Evolutionary conservation across 805 yeast genomes (phyloP), one percentile per base, ranked within the genome.

Genomic region (Wickerhamomyces alni): DNA sequence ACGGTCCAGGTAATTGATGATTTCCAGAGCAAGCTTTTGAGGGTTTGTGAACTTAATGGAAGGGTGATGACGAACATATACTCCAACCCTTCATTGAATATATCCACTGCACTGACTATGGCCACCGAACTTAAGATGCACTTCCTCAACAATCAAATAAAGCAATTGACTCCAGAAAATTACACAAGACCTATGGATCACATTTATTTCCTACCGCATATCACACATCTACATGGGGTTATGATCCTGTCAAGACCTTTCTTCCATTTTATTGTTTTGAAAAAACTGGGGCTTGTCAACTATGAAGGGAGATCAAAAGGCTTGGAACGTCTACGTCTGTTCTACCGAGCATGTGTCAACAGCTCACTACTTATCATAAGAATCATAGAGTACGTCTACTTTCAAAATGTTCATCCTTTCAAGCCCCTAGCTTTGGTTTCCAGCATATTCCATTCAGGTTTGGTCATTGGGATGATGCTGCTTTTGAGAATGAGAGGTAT

Each of bases 191-290:
- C 44, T 9, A 43, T 49, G 8, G 52, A 51, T 22, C 50, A 51
- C 35, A 43, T 42, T 33, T 39, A 35, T 17, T 46, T 65, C 22
- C 40, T 64, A 8, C 53, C 65, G 3, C 69, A 69, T 47, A 50
- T 66, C 5, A 52, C 58, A 11, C 63, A 67, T 31, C 48, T 68
- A n/a, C 58, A 58, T 42, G 65, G 64, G 0, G 58, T 66, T 12
- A 52, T 64, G 31, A 41, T 69, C 24, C 49, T 70, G n/a, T 54
- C 69, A 29, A 54, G 70, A 16, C 73, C 75, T 6, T 68, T 67
- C 41, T 66, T 65, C 50, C 61, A 66, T 46, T 65, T 58, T 43
- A 41, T 54, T 27, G 52, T 61, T 15, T 40, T 52, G 18, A 45
- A 45, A 19, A 55, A 52, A 24, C 35, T 55, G 9, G 48, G 48